phyloP scores from a whole-genome alignment of 208 protist genomes.

The Acanthamoeba royreba region DNA sequence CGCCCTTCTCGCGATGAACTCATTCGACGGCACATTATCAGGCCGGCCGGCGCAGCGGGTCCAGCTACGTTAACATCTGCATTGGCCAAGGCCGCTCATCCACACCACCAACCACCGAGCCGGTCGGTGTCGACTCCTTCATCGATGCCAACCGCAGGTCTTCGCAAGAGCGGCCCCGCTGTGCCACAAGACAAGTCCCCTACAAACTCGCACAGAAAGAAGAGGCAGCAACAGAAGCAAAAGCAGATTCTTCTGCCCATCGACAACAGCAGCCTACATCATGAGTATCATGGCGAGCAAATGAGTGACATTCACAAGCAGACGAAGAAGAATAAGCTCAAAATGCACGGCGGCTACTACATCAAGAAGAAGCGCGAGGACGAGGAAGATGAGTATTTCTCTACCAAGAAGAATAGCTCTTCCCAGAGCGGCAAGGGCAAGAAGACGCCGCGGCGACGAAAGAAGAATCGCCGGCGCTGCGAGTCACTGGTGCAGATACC shows the following conservation, averaged over 20 bases:
- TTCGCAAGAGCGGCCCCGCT: neutral
- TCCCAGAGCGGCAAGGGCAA: neutral
- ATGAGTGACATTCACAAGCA: neutral
- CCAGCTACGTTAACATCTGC: neutral
- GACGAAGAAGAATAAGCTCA: neutral
- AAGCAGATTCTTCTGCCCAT: conserved; percentile 24
- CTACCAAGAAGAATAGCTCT: neutral
- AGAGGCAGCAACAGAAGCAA: neutral
- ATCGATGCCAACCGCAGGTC: neutral
- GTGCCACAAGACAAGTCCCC: neutral
- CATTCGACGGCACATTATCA: neutral
- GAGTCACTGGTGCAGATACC: conserved; percentile 15
- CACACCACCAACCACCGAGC: neutral
- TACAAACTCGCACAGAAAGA: neutral
- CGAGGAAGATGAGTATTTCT: neutral
- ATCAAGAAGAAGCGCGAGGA: conserved; percentile 4
- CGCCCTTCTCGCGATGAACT: neutral
- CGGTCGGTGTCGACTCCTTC: neutral
- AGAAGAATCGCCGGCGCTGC: neutral
- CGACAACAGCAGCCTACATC: neutral
- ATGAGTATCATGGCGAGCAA: conserved; percentile 33
- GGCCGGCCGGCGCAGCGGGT: neutral
- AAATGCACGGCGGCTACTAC: neutral
- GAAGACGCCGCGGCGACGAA: neutral
- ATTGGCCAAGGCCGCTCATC: no score